Base-by-base conservation (phyloP, 257 asterid species). In the Solanum sparsipilum region DNA sequence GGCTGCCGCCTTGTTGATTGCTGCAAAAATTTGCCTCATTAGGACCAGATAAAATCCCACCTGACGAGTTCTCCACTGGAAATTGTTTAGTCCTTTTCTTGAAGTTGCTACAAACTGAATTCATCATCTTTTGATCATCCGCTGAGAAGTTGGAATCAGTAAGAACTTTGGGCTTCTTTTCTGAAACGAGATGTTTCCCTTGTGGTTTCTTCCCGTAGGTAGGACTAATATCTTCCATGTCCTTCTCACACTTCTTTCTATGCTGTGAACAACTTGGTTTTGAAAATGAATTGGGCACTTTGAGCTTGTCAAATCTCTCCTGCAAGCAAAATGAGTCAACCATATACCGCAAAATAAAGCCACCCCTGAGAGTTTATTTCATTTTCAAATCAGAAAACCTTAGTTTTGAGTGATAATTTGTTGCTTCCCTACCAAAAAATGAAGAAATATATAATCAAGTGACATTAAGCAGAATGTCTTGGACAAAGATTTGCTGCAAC, bases 271-370 rank as follows among this genome's bases (percentile, higher is more conserved):
- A 46, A 31, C 90, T 90, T 48, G 89, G 71, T 72, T 60, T 89
- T 92, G 87, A 71, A 29, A 38, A 44, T 23, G 87, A 86, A 86
- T 83, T 71, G 23, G 86, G 92, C 83, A 82, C 88, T 88, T 90
- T 91, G 89, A 68, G 84, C 89, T 88, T 89, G 32, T 70, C 65
- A 85, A 41, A 41, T 46, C 90, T 93, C 32, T 89, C 96, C 98
- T 94, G 94, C 89, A 86, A 91, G 34, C 29, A 34, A 58, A 86
- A 67, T 46, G 38, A 81, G 85, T 46, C 70, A 81, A 48, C 70
- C 41, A 81, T 27, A 81, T 48, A 81, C 56, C 10, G 25, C 56
- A 79, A 41, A 48, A 78, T 79, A 13, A 41, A 78, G 65, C 65
- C 65, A 46, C 38, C 32, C 31, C 52, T 5, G n/a, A 38, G 36